phyloP scores from a whole-genome alignment of 176 grass and related monocot genomes.

The Ananas comosus region DNA sequence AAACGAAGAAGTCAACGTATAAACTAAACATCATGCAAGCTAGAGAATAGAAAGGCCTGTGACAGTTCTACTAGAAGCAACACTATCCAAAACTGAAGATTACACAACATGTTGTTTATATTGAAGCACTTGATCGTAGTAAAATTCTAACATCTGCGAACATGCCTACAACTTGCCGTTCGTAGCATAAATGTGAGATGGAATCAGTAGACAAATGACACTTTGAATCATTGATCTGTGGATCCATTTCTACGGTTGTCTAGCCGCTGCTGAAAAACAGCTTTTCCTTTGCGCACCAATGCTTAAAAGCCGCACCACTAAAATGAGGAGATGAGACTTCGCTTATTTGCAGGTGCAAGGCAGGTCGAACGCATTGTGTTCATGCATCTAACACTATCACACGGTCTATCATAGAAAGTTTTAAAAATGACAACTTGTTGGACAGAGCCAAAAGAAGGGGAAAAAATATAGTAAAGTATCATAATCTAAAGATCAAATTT shows the following conservation, averaged over 20 bases:
- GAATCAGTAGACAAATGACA: slow-evolving; percentile 1
- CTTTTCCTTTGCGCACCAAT: slow-evolving; percentile 44
- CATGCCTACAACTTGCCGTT: not conserved
- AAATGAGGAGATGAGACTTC: slow-evolving; percentile 19
- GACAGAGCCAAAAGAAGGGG: too few species aligned
- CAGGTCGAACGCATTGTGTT: not conserved
- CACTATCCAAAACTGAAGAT: not conserved
- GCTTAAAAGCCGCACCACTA: slow-evolving; percentile 23
- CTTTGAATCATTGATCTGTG: not conserved
- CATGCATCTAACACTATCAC: not conserved
- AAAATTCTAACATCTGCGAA: too few species aligned
- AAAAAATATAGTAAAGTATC: too few species aligned
- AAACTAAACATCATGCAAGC: not conserved
- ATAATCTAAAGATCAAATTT: too few species aligned
- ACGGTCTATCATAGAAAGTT: too few species aligned
- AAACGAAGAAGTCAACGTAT: not conserved
- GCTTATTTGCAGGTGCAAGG: slow-evolving; percentile 15
- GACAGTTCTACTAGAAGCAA: not conserved
- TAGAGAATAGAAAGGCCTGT: not conserved
- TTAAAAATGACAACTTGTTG: too few species aligned
- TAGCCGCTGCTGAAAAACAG: slow-evolving; percentile 51
- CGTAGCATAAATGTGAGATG: not conserved
- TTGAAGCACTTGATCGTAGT: too few species aligned
- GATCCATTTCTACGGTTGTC: slow-evolving; percentile 2
- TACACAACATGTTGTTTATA: not conserved